Evolutionary conservation across 2,329 filamentous ascomycete genomes (phyloP), one percentile per base, ranked within the genome.

Genomic region (Cladosporium sp.): DNA sequence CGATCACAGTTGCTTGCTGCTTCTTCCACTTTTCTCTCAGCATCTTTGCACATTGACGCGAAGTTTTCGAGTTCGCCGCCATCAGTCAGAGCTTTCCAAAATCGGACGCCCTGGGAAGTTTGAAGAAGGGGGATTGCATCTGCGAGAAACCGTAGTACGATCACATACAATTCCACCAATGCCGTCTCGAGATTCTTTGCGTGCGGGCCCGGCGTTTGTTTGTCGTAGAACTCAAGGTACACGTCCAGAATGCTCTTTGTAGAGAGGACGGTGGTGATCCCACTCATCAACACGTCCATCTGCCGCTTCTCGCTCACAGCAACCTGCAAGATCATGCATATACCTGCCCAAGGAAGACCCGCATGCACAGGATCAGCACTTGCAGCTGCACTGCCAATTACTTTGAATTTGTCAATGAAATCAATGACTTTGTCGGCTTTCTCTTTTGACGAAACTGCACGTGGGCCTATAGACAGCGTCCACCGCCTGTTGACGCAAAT

Each of bases 1-100:
- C 43, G n/a, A 30, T 50, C 43, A 32, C 50, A 52, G n/a, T 32
- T 32, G 13, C 41, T 56, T 2, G 54, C 54, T 36, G 51, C 54
- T 9, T n/a, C 13, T 17, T 42, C 39, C 20, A 42, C 20, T 6
- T 7, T 12, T 11, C 32, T 40, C 8, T 51, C 36, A 7, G 42
- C 53, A 17, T 43, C 29, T 24, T 7, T 13, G 13, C 42, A 44
- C 4, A 44, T 27, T 32, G 19, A 9, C 18, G 30, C 42, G 11
- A 44, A 44, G 11, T 34, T 6, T 7, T 7, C n/a, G 4, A 44
- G 3, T 7, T 11, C 13, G 29, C 7, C 29, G 11, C 18, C n/a
- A 18, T 36, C 13, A 18, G 27, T 34, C 7, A 44, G 15, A 5
- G 7, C 17, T 34, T 34, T 18, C 2, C 13, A 15, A 9, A 20